Conservation (phyloP, 495 filamentous ascomycete genomes). For the Pseudomonodictys pantanalensis region DNA sequence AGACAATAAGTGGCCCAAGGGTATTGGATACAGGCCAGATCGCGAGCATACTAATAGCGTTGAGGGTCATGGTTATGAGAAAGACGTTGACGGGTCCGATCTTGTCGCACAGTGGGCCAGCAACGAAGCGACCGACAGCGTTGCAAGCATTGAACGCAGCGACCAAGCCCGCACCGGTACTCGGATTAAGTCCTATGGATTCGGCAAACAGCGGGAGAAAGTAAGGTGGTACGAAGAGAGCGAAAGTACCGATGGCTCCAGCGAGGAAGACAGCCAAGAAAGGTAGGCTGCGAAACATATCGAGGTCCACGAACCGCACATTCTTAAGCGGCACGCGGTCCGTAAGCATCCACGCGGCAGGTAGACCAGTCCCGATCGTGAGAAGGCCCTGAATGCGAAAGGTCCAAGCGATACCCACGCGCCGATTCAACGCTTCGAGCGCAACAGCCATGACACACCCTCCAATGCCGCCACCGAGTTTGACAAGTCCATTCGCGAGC, state of each 20-base stretch:
- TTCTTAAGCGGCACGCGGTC: constrained; percentile 49
- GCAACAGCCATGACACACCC: constrained; percentile 51
- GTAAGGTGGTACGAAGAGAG: constrained; percentile 59
- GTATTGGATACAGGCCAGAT: constrained; percentile 57
- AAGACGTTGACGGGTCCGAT: constrained; percentile 54
- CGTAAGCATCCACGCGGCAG: constrained; percentile 57
- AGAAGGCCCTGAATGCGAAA: constrained; percentile 53
- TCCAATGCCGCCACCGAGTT: constrained; percentile 54
- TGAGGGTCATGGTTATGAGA: constrained; percentile 47
- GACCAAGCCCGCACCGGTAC: constrained; percentile 52
- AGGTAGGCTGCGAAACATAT: constrained; percentile 49
- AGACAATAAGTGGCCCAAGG: constrained; percentile 51
- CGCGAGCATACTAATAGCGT: constrained; percentile 54
- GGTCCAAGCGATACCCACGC: constrained; percentile 53
- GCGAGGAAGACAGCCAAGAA: constrained; percentile 54
- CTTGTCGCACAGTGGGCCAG: constrained; percentile 51
- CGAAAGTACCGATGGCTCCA: constrained; percentile 59
- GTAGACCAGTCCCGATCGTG: constrained; percentile 50
- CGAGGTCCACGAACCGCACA: constrained; percentile 51
- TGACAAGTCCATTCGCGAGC: constrained; percentile 57
- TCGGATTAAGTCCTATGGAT: constrained; percentile 48
- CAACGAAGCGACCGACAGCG: constrained; percentile 50
- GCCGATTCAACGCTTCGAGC: constrained; percentile 47
- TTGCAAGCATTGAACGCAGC: constrained; percentile 58
- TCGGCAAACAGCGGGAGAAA: constrained; percentile 54